Base-by-base conservation (phyloP, 73 alveolate species). In the Paramecium pentaurelia region DNA sequence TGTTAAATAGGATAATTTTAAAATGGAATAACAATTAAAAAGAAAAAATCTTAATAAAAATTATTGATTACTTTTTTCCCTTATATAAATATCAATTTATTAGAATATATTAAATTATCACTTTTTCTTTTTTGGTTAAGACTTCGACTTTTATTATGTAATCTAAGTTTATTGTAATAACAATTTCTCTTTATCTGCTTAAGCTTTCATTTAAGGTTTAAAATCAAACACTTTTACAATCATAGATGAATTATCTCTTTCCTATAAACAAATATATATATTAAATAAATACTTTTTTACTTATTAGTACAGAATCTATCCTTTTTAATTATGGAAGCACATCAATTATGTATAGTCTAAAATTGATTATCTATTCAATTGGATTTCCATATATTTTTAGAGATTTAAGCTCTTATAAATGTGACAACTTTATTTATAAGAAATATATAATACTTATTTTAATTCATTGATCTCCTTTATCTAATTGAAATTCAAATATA, bases 201-300 rank as follows among this genome's bases (percentile, higher is more conserved):
- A 34, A 2, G 36, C 51, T 44, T 80, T 80, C 91, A 45, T 80
- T 34, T 42, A 6, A n/a, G 71, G 75, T 49, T 80, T 80, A 8
- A 28, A 34, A 25, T 80, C 77, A 80, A 49, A 45, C 28, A 80
- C 71, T 22, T 40, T 27, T 2, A 80, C 71, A 18, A 49, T 80
- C 91, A 80, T 45, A 1, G 77, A 80, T 12, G 91, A 34, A 80
- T 80, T 80, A 28, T 80, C 91, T 45, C 91, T n/a, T 80, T 80
- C 91, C 91, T 80, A 44, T 3, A 18, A 45, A 1, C 7, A 25
- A n/a, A 27, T 16, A 25, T 16, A 37, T 34, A 22, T 22, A 22
- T 22, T 22, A 22, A 45, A 14, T 6, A 3, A 8, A 32, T 80
- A 80, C 91, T 64, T 80, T 80, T 80, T 80, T 80, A 47, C 77